phyloP scores from a whole-genome alignment of 345 rosid species.

The Heritiera fomes region DNA sequence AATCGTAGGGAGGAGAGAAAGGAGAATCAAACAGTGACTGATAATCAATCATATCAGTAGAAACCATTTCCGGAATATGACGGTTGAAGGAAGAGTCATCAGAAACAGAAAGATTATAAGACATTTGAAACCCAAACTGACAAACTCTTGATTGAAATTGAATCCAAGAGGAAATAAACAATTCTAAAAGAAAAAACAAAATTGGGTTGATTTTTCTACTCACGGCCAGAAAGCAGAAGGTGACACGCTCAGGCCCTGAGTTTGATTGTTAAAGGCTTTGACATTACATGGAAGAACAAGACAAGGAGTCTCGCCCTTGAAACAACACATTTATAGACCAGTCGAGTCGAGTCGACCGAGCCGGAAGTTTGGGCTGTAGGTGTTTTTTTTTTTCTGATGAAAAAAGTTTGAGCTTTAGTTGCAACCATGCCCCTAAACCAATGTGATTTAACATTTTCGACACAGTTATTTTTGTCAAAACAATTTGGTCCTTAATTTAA shows the following conservation, averaged over 20 bases:
- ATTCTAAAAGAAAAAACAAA: background rate
- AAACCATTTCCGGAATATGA: constrained; percentile 38
- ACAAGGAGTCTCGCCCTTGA: constrained; percentile 27
- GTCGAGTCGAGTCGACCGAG: too few species aligned
- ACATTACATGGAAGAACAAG: constrained; percentile 30
- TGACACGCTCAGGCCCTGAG: constrained; percentile 32
- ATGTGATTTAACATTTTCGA: too few species aligned
- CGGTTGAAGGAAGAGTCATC: constrained; percentile 41
- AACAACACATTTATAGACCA: background rate
- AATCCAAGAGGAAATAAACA: background rate
- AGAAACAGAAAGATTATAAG: constrained; percentile 55
- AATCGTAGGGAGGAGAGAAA: constrained; percentile 36
- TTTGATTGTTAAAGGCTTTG: constrained; percentile 31
- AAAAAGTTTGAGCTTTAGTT: too few species aligned
- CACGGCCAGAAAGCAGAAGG: constrained; percentile 25
- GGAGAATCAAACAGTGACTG: constrained; percentile 37
- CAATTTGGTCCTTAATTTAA: too few species aligned
- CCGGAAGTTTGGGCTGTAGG: too few species aligned
- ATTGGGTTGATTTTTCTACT: background rate
- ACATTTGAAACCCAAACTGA: constrained; percentile 41
- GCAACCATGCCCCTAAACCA: too few species aligned
- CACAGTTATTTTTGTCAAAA: too few species aligned
- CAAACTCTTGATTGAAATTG: constrained; percentile 7
- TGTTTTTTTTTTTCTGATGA: too few species aligned
- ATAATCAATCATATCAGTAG: constrained; percentile 41